Conservation (phyloP, 768 basidiomycete species). For the Xerocomellus chrysenteron region DNA sequence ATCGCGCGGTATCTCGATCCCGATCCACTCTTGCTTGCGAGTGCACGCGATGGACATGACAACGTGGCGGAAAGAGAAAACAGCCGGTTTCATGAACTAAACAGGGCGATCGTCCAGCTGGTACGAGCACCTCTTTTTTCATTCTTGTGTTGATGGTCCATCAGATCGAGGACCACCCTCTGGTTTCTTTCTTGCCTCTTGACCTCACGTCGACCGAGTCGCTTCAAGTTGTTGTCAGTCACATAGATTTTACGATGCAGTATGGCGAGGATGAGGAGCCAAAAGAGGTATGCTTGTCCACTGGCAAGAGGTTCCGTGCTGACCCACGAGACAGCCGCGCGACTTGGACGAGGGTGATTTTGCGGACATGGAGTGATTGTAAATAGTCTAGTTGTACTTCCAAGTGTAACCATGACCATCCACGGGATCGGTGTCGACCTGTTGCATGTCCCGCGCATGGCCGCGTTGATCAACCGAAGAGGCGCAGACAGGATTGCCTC, state of each 20-base stretch:
- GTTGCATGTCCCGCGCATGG: conserved; percentile 66
- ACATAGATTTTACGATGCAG: conserved; percentile 98
- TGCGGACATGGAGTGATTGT: conserved; percentile 59
- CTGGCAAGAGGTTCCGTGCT: conserved; percentile 1
- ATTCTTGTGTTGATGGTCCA: neutral
- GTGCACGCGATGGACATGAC: conserved; percentile 48
- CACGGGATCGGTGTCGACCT: conserved; percentile 79
- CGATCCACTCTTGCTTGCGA: conserved; percentile 82
- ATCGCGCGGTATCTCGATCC: conserved; percentile 96
- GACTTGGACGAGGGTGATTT: conserved; percentile 95
- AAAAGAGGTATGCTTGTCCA: conserved; percentile 62
- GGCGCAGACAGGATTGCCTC: conserved; percentile 47
- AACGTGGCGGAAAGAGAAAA: conserved; percentile 51
- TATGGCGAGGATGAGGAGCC: conserved; percentile 99
- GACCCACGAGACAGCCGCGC: conserved; percentile 57
- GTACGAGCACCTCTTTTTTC: conserved; percentile 46
- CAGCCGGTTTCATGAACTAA: conserved; percentile 89
- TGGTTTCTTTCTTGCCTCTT: conserved; percentile 94
- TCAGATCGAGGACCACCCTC: conserved; percentile 97
- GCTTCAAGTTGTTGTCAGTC: conserved; percentile 85
- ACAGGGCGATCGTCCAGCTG: conserved; percentile 92
- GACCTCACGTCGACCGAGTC: conserved; percentile 90
- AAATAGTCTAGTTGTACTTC: neutral
- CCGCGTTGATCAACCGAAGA: conserved; percentile 50
- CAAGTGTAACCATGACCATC: conserved; percentile 47